phyloP scores from a whole-genome alignment of 352 stramenopile genomes.

The Pythium brachiatum region DNA sequence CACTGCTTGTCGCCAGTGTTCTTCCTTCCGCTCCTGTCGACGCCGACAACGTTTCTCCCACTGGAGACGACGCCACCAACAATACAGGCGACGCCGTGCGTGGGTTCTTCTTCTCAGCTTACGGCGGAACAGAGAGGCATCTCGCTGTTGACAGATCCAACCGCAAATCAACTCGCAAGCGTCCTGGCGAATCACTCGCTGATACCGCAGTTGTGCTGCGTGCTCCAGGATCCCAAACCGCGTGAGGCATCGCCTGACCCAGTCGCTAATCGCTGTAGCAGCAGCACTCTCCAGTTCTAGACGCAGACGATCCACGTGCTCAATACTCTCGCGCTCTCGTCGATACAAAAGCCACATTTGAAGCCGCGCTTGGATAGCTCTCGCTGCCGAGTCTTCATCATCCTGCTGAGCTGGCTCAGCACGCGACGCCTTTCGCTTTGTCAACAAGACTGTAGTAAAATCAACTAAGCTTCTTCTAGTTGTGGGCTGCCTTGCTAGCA shows the following conservation, averaged over 20 bases:
- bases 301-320: constrained; percentile 9
- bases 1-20: not conserved
- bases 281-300: constrained; percentile 8
- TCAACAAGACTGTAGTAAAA: not conserved
- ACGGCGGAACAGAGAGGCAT: not conserved
- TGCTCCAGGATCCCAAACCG: not conserved
- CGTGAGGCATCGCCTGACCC: not conserved
- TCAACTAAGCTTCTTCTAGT: no score
- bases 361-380: not conserved
- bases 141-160: not conserved
- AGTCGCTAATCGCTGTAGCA: constrained; percentile 10
- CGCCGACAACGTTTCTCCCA: not conserved
- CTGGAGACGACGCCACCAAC: constrained; percentile 11
- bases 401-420: not conserved
- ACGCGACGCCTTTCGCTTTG: not conserved
- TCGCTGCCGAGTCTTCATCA: not conserved
- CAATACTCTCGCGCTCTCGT: constrained; percentile 9
- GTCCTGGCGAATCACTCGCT: not conserved
- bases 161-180: not conserved
- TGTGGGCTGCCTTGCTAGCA: no score
- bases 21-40: not conserved
- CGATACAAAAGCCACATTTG: constrained; percentile 17
- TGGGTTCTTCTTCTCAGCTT: not conserved
- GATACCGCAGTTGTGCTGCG: not conserved
- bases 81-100: constrained; percentile 1